Conservation (phyloP, 805 yeast species). For the Clavispora fructus region DNA sequence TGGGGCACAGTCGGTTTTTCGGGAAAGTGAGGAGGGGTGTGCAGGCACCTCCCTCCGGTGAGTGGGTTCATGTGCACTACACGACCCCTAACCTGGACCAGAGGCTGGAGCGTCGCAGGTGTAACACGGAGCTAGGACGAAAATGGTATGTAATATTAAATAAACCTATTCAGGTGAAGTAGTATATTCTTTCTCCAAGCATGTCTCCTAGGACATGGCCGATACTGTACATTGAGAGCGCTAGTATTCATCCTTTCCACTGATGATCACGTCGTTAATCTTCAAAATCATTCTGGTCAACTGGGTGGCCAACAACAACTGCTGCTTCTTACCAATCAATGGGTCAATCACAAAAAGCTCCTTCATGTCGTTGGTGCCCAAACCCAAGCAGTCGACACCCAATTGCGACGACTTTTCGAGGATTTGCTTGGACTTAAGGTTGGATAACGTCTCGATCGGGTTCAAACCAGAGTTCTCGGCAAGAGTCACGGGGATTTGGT, state of each 20-base stretch:
- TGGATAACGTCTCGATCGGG: slow-evolving; percentile 85
- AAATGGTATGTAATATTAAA: background rate
- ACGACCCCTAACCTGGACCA: background rate
- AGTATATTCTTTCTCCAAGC: slow-evolving; percentile 1
- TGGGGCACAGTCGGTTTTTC: background rate
- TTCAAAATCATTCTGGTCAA: slow-evolving; percentile 95
- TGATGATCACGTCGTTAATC: slow-evolving; percentile 92
- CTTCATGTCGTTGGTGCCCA: slow-evolving; percentile 87
- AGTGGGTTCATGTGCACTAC: background rate
- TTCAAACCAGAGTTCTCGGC: slow-evolving; percentile 97
- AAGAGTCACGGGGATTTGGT: slow-evolving; percentile 85
- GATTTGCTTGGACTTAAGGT: slow-evolving; percentile 79
- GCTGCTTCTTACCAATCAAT: slow-evolving; percentile 95
- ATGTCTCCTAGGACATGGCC: background rate
- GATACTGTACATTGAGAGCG: slow-evolving; percentile 2
- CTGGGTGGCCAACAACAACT: slow-evolving; percentile 91
- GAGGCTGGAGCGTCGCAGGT: background rate
- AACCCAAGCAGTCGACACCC: slow-evolving; percentile 93
- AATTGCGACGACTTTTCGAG: slow-evolving; percentile 62
- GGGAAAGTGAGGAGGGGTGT: background rate
- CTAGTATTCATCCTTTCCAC: slow-evolving; percentile 72
- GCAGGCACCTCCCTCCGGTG: background rate
- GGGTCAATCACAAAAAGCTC: slow-evolving; percentile 95
- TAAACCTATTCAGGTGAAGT: background rate
- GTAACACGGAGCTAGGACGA: background rate